phyloP scores from a whole-genome alignment of 495 filamentous ascomycete genomes.

The Glonium stellatum region DNA sequence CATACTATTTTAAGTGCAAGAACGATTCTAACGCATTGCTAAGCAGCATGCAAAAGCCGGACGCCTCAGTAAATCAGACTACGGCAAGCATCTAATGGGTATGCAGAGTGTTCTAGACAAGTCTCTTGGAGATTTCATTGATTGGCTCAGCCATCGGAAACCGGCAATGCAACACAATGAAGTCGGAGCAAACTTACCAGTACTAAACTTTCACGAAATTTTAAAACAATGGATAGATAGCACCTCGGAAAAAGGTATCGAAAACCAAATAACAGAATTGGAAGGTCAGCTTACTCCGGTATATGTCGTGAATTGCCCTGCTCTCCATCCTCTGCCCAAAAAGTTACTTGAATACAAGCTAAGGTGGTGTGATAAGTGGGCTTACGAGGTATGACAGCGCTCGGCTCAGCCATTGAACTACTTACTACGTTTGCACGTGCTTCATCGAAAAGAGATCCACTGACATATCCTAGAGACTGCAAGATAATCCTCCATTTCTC shows the following conservation, averaged over 20 bases:
- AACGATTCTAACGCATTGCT: background rate
- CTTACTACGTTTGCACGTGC: background rate
- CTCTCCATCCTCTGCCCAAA: slow-evolving; percentile 21
- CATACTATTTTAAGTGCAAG: background rate
- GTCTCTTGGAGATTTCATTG: background rate
- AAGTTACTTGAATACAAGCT: slow-evolving; percentile 22
- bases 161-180: slow-evolving; percentile 1
- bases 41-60: background rate
- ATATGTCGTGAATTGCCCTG: slow-evolving; percentile 25
- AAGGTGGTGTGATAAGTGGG: slow-evolving; percentile 26
- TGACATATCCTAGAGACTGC: slow-evolving; percentile 5
- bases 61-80: background rate
- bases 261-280: slow-evolving; percentile 12
- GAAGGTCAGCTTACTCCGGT: slow-evolving; percentile 14
- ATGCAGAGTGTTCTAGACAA: background rate
- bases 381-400: slow-evolving; percentile 13
- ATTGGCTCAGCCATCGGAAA: background rate
- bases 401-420: background rate
- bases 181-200: slow-evolving; percentile 9
- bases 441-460: background rate
- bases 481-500: slow-evolving; percentile 22
- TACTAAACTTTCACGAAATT: background rate
- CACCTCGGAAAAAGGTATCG: slow-evolving; percentile 12
- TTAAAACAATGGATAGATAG: slow-evolving; percentile 18
- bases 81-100: background rate